Base-by-base conservation (phyloP, 345 rosid species). In the Eucalyptus erythrocorys region DNA sequence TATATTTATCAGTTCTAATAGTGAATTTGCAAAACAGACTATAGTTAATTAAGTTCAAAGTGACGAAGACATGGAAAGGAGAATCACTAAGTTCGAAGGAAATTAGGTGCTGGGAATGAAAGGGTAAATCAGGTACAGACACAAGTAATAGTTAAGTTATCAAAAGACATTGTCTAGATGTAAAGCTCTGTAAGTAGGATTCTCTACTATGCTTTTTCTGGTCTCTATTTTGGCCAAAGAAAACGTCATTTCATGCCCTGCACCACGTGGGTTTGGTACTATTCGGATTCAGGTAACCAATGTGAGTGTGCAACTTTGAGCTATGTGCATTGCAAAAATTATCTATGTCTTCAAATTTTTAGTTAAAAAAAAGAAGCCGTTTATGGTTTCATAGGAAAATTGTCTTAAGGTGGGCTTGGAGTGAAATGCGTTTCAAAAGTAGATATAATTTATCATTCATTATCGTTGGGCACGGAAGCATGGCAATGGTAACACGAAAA, bases 381-480 rank as follows among this genome's bases (percentile, higher is more conserved):
- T 12, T 12, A 26, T 59, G 66, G 32, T 3, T 59, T 59, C 7
- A 13, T 27, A 26, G 16, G 32, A 27, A 11, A 59, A 10, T 27
- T 26, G 6, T 59, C 26, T 53, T 10, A 5, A 59, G 66, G 32
- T 59, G n/a, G 12, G 3, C 66, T 53, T 22, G 59, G 0, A 53
- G 59, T 21, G 59, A 53, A 55, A 55, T 59, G 27, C 0, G 0
- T 59, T 59, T 12, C 1, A 4, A 5, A 27, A 59, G 32, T 27
- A 59, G 7, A 27, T 27, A 12, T 59, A 15, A 59, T 59, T 59
- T 27, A 59, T 26, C 66, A 59, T 26, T 15, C 32, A 27, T 12
- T 59, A 2, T 59, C 2, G 2, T 0, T 59, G 16, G n/a, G 64
- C 64, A 57, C 0, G n/a, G 6, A 26, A 57, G 64, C 24, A 57